These are phyloP conservation scores for Thelonectria blattea DNA, from an alignment of 2,329 filamentous ascomycete species.

Conservation along the genomic window DNA sequence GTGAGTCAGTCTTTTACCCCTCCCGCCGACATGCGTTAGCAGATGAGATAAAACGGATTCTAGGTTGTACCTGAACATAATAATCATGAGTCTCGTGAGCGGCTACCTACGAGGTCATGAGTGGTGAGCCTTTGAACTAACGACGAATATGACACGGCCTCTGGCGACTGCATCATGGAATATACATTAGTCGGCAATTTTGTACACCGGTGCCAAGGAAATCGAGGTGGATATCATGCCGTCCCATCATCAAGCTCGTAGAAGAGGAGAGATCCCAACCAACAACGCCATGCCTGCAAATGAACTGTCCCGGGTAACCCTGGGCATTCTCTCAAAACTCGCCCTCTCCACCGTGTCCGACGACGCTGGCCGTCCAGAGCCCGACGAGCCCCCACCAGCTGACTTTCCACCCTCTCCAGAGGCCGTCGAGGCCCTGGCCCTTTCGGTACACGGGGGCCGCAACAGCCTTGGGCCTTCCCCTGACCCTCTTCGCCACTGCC, in stretches of 20 bases:
- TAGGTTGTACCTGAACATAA: neutral
- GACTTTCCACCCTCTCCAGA: constrained; percentile 78
- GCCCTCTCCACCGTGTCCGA: constrained; percentile 66
- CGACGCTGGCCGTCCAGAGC: constrained; percentile 72
- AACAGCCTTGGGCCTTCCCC: constrained; percentile 40
- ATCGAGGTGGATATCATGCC: constrained; percentile 49
- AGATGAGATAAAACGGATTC: no score
- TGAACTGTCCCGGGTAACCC: constrained; percentile 30
- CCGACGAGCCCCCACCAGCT: constrained; percentile 80
- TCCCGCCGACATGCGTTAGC: no score
- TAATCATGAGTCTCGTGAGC: constrained; percentile 9
- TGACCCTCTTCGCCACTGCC: constrained; percentile 42
- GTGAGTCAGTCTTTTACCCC: neutral
- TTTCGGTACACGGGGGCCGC: constrained; percentile 50
- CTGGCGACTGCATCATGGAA: constrained; percentile 24
- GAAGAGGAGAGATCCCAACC: constrained; percentile 45
- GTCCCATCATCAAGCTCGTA: constrained; percentile 48
- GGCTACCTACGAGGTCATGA: constrained; percentile 17
- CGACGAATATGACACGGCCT: constrained; percentile 15
- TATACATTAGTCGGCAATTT: constrained; percentile 32
- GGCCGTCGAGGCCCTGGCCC: constrained; percentile 71
- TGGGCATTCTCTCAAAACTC: constrained; percentile 55
- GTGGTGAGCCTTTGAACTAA: constrained; percentile 24
- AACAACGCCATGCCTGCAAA: constrained; percentile 44
- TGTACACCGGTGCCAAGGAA: constrained; percentile 30